phyloP scores from a whole-genome alignment of 1,139 yeast species.

The Yamadazyma sp. region DNA sequence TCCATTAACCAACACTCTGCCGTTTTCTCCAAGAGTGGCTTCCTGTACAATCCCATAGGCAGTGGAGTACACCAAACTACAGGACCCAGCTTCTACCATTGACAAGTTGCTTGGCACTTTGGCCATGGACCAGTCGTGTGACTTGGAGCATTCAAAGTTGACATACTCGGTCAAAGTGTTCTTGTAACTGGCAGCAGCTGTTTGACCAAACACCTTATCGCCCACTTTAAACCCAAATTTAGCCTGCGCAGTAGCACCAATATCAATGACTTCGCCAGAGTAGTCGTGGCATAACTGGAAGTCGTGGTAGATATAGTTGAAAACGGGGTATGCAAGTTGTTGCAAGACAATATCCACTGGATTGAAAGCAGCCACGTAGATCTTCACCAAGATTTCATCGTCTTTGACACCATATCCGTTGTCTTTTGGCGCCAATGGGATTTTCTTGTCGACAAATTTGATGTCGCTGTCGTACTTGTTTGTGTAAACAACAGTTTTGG shows the following conservation, averaged over 20 bases:
- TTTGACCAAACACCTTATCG: conserved; percentile 64
- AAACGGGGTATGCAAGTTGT: conserved; percentile 31
- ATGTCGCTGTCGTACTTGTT: conserved; percentile 6
- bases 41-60: conserved; percentile 46
- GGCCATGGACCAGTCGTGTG: conserved; percentile 30
- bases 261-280: conserved; percentile 60
- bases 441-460: conserved; percentile 3
- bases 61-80: conserved; percentile 59
- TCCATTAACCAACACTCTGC: conserved; percentile 60
- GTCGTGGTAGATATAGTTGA: conserved; percentile 7
- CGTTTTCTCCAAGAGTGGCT: conserved; percentile 3
- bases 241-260: conserved; percentile 46
- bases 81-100: conserved; percentile 56
- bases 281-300: conserved; percentile 68
- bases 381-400: conserved; percentile 54
- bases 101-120: conserved; percentile 49
- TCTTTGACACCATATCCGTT: conserved; percentile 30
- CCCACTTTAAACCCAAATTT: conserved; percentile 47
- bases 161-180: conserved; percentile 30
- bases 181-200: conserved; percentile 47
- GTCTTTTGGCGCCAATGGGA: conserved; percentile 12
- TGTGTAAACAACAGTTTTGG: conserved; percentile 7
- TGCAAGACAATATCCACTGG: conserved; percentile 64
- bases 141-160: conserved; percentile 39
- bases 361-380: conserved; percentile 59